Conservation (phyloP, 1,284 basidiomycete species). For the Cystobasidium sp. region DNA sequence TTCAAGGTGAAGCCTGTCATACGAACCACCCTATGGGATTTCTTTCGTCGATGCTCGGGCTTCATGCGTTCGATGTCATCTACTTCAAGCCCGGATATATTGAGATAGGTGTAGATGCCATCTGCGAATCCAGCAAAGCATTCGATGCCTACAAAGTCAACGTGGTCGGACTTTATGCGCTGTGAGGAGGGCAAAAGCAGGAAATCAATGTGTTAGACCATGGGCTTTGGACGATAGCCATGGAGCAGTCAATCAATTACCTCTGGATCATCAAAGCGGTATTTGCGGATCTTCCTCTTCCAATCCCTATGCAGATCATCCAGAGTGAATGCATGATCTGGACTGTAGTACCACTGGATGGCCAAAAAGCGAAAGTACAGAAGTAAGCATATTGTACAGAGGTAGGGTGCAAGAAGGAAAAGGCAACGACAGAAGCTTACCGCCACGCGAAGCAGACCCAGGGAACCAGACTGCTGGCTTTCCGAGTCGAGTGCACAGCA, state of each 20-base stretch:
- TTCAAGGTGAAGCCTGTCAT: slow-evolving; percentile 36
- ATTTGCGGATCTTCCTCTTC: slow-evolving; percentile 36
- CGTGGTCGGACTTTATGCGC: slow-evolving; percentile 41
- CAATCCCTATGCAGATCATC: slow-evolving; percentile 36
- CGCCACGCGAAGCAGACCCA: slow-evolving; percentile 25
- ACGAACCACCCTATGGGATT: slow-evolving; percentile 11
- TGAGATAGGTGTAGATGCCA: slow-evolving; percentile 24
- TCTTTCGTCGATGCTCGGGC: background rate
- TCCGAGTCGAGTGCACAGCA: slow-evolving; percentile 29
- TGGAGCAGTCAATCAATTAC: background rate
- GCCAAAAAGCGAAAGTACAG: no score
- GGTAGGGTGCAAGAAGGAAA: background rate
- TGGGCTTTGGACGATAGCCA: no score
- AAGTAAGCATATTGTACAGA: background rate
- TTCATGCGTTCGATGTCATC: slow-evolving; percentile 37
- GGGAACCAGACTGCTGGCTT: background rate
- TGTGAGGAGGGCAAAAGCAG: background rate
- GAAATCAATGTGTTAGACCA: background rate
- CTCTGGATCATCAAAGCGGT: slow-evolving; percentile 37
- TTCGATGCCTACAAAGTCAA: slow-evolving; percentile 42
- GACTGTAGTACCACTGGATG: slow-evolving; percentile 33
- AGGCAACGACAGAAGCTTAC: background rate
- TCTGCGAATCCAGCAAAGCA: slow-evolving; percentile 42
- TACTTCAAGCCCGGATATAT: slow-evolving; percentile 34
- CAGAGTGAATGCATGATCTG: slow-evolving; percentile 27